Evolutionary conservation across 495 filamentous ascomycete species (phyloP).

Genomic region (Filosporella fistucella): DNA sequence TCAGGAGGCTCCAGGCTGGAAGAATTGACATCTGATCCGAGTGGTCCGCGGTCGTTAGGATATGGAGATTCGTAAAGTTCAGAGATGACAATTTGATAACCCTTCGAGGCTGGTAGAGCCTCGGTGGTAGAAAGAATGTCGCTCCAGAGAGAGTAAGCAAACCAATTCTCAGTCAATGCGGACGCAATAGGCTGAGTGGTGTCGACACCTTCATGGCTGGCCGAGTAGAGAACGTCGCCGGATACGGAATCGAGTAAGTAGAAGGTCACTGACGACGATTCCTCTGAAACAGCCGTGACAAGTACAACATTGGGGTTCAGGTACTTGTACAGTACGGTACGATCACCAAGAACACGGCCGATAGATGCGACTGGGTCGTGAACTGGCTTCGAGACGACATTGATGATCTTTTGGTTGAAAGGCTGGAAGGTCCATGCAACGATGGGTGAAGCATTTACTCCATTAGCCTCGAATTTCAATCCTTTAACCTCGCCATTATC

Average conservation of each 20-base stretch:
- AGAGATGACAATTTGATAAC: slow-evolving; percentile 80
- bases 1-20: slow-evolving; percentile 62
- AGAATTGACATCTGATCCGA: slow-evolving; percentile 63
- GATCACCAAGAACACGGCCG: slow-evolving; percentile 85
- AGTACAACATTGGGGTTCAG: slow-evolving; percentile 84
- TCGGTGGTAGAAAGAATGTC: slow-evolving; percentile 47
- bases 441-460: slow-evolving; percentile 38
- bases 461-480: slow-evolving; percentile 40
- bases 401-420: slow-evolving; percentile 59
- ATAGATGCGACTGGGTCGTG: slow-evolving; percentile 94
- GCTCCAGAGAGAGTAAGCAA: slow-evolving; percentile 81
- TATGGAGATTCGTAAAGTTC: slow-evolving; percentile 85
- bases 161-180: slow-evolving; percentile 90
- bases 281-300: slow-evolving; percentile 62
- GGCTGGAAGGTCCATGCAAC: slow-evolving; percentile 75
- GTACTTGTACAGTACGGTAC: slow-evolving; percentile 95
- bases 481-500: slow-evolving; percentile 59
- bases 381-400: slow-evolving; percentile 59
- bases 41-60: slow-evolving; percentile 79
- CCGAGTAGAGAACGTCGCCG: slow-evolving; percentile 69
- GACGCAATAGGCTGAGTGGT: slow-evolving; percentile 68
- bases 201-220: slow-evolving; percentile 70
- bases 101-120: slow-evolving; percentile 56
- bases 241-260: slow-evolving; percentile 86
- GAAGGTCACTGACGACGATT: slow-evolving; percentile 53